phyloP scores from a whole-genome alignment of 257 asterid species.

The Ehretia macrophylla region DNA sequence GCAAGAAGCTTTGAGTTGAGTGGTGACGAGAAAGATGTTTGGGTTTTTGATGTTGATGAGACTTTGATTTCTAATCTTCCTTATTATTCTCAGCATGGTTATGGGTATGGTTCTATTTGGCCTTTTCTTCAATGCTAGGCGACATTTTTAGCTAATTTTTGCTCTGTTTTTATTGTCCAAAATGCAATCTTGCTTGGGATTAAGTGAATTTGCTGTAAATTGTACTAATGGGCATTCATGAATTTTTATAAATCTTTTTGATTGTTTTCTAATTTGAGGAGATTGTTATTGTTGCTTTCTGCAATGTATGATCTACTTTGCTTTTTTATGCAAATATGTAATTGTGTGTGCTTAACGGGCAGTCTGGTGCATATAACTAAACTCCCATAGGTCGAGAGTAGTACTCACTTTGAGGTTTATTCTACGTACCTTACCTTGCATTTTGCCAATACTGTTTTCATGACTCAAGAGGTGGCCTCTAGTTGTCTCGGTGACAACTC shows the following conservation, averaged over 20 bases:
- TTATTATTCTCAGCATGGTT: constrained; percentile 65
- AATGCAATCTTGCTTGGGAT: neutral
- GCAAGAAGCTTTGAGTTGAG: constrained; percentile 45
- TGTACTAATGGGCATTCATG: neutral
- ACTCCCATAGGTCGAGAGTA: too few species aligned
- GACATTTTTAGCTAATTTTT: neutral
- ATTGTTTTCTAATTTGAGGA: too few species aligned
- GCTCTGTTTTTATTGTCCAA: neutral
- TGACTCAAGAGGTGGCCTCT: too few species aligned
- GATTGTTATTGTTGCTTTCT: too few species aligned
- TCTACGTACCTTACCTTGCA: too few species aligned
- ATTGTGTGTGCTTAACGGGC: too few species aligned
- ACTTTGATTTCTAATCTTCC: constrained; percentile 86
- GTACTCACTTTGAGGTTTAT: too few species aligned
- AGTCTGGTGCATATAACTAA: too few species aligned
- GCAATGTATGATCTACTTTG: neutral
- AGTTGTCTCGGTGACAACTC: too few species aligned
- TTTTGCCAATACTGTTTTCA: too few species aligned
- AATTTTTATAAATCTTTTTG: too few species aligned
- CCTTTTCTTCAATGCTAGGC: neutral
- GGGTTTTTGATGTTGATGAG: constrained; percentile 89
- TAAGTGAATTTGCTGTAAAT: neutral
- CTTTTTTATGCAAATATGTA: neutral
- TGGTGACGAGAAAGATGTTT: constrained; percentile 48
- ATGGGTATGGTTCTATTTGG: constrained; percentile 41